Conservation (phyloP, 2,329 filamentous ascomycete genomes). For the Mariannaea sp. region DNA sequence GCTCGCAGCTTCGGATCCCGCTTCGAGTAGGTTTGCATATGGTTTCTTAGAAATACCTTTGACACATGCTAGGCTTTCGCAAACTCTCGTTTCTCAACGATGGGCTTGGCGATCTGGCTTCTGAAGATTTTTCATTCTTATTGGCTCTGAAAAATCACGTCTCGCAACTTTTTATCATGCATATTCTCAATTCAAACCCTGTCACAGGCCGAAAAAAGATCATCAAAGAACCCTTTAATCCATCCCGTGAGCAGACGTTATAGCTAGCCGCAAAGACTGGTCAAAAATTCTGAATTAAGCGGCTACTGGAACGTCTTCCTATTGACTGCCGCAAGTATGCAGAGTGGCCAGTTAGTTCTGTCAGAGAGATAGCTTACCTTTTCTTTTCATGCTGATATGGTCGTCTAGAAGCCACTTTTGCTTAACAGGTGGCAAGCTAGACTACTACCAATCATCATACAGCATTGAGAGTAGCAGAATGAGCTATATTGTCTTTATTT, state of each 20-base stretch:
- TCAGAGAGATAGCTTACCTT: slow-evolving; percentile 27
- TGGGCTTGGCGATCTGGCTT: slow-evolving; percentile 34
- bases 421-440: slow-evolving; percentile 24
- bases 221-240: slow-evolving; percentile 9
- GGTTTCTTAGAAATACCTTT: not conserved
- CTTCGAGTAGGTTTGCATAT: slow-evolving; percentile 35
- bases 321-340: slow-evolving; percentile 41
- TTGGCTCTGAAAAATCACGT: slow-evolving; percentile 38
- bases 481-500: not conserved
- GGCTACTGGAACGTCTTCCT: slow-evolving; percentile 42
- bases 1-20: slow-evolving; percentile 32
- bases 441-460: slow-evolving; percentile 1
- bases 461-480: slow-evolving; percentile 1
- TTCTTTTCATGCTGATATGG: slow-evolving; percentile 30
- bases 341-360: slow-evolving; percentile 39
- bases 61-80: slow-evolving; percentile 29
- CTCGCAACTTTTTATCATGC: slow-evolving; percentile 45
- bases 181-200: slow-evolving; percentile 44
- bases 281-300: slow-evolving; percentile 47
- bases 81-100: slow-evolving; percentile 39
- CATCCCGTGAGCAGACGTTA: slow-evolving; percentile 17
- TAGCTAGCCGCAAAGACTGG: slow-evolving; percentile 34
- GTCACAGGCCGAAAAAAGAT: slow-evolving; percentile 35
- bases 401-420: slow-evolving; percentile 32
- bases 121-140: slow-evolving; percentile 42